phyloP scores from a whole-genome alignment of 140 eudicot species.

The Erigeron philadelphicus region DNA sequence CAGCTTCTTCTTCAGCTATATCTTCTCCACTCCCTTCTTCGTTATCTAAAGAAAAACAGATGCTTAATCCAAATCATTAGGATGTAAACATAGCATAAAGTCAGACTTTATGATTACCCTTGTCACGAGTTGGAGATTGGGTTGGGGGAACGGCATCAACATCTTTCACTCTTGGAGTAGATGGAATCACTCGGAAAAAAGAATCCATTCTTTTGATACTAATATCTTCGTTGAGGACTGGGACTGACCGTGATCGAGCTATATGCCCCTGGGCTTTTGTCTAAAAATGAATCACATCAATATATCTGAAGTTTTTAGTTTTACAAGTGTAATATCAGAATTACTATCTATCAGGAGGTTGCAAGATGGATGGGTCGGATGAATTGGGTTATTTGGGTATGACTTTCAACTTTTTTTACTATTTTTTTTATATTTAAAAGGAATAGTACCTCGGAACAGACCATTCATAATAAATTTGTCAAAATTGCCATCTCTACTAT shows the following conservation, averaged over 20 bases:
- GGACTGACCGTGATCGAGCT: conserved; percentile 74
- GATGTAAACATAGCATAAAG: conserved; percentile 3
- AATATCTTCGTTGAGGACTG: conserved; percentile 49
- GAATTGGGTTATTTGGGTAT: no score
- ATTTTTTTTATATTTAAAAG: no score
- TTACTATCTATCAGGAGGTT: not conserved
- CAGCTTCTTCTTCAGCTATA: conserved; percentile 94
- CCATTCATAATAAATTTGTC: not conserved
- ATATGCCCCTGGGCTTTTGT: conserved; percentile 47
- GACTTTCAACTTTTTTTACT: no score
- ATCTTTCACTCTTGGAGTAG: conserved; percentile 64
- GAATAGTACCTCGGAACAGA: no score
- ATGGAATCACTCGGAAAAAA: conserved; percentile 75
- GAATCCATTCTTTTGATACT: conserved; percentile 51
- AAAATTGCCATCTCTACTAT: conserved; percentile 6
- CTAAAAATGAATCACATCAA: conserved; percentile 30
- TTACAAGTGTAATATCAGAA: not conserved
- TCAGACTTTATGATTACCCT: conserved; percentile 36
- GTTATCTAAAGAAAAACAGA: conserved; percentile 19
- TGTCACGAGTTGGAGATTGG: conserved; percentile 38
- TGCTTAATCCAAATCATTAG: not conserved
- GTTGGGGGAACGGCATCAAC: conserved; percentile 29
- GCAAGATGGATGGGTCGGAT: not conserved
- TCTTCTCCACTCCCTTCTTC: conserved; percentile 62
- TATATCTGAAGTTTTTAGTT: not conserved